These are phyloP conservation scores for Begonia masoniana DNA, from an alignment of 306 rosid species.

Conservation along the genomic window DNA sequence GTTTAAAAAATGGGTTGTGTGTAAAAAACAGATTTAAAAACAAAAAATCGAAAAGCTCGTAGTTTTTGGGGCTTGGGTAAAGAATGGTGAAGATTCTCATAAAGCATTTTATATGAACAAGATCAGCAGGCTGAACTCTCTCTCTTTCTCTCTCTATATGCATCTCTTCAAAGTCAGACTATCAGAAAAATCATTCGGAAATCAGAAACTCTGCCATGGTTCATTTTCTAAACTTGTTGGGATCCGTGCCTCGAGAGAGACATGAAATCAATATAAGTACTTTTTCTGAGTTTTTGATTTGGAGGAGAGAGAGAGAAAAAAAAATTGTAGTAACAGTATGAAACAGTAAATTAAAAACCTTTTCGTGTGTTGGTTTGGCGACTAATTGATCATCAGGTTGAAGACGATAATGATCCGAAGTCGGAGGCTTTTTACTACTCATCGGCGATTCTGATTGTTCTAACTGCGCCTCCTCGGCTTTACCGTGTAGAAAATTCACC, in stretches of 20 bases:
- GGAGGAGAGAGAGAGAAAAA: not conserved
- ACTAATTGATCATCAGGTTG: conserved; percentile 49
- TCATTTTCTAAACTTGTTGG: conserved; percentile 74
- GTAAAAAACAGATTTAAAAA: too few relatives aligned
- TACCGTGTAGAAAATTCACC: conserved; percentile 42
- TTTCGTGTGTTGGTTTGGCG: conserved; percentile 45
- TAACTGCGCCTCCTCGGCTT: conserved; percentile 27
- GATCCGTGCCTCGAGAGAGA: conserved; percentile 51
- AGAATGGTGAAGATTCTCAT: conserved; percentile 41
- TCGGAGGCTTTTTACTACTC: conserved; percentile 27
- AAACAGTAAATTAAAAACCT: conserved; percentile 31
- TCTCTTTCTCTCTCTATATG: not conserved
- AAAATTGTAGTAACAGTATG: not conserved
- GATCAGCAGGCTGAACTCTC: too few relatives aligned
- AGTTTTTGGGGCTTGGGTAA: not conserved
- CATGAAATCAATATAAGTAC: conserved; percentile 20
- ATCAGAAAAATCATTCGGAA: conserved; percentile 66
- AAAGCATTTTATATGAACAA: not conserved
- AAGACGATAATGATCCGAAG: conserved; percentile 37
- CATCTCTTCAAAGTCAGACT: conserved; percentile 43
- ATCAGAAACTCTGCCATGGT: conserved; percentile 52
- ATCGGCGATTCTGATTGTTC: conserved; percentile 62
- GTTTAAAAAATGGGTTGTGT: not conserved
- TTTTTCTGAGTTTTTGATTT: conserved; percentile 19
- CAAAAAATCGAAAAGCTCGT: too few relatives aligned